These are phyloP conservation scores for Suillus alpinus DNA, from an alignment of 768 basidiomycete species.

Conservation along the genomic window DNA sequence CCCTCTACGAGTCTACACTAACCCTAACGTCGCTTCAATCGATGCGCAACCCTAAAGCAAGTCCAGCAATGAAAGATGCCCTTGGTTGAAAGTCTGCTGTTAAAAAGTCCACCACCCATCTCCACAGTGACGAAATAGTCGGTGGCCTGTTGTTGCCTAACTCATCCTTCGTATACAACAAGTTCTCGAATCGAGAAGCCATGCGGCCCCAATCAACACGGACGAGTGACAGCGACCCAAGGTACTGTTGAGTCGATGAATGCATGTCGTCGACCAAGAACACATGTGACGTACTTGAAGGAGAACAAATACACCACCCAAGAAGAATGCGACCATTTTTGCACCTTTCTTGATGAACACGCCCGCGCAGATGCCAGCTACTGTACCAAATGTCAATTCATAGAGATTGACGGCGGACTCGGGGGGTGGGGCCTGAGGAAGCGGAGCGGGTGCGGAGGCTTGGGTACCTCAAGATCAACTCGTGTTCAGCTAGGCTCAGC, in stretches of 20 bases:
- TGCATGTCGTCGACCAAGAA: neutral
- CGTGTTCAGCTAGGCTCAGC: conserved; percentile 7
- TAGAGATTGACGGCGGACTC: conserved; percentile 73
- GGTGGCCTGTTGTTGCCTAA: conserved; percentile 56
- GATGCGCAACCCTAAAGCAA: conserved; percentile 76
- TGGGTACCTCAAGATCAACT: conserved; percentile 10
- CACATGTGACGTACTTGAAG: conserved; percentile 63
- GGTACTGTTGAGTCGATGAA: conserved; percentile 54
- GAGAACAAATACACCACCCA: conserved; percentile 90
- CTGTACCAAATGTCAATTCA: conserved; percentile 86
- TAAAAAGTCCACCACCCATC: conserved; percentile 73
- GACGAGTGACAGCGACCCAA: conserved; percentile 69
- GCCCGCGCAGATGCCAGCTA: conserved; percentile 85
- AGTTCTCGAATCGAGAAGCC: conserved; percentile 63
- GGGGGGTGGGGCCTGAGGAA: conserved; percentile 45
- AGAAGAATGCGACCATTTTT: conserved; percentile 72
- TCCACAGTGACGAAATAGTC: conserved; percentile 63
- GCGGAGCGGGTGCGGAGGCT: conserved; percentile 9
- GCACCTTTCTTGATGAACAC: conserved; percentile 96
- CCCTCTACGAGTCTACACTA: conserved; percentile 5
- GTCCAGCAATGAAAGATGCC: conserved; percentile 84
- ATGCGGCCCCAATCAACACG: conserved; percentile 78
- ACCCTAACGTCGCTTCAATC: conserved; percentile 50
- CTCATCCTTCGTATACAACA: conserved; percentile 65
- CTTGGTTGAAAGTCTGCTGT: conserved; percentile 91